Percentiles rank a stretch among this genome's conserved stretches.
phyloP scores from a whole-genome alignment of 1,139 yeast species.

The Nakaseomyces glabratus region DNA sequence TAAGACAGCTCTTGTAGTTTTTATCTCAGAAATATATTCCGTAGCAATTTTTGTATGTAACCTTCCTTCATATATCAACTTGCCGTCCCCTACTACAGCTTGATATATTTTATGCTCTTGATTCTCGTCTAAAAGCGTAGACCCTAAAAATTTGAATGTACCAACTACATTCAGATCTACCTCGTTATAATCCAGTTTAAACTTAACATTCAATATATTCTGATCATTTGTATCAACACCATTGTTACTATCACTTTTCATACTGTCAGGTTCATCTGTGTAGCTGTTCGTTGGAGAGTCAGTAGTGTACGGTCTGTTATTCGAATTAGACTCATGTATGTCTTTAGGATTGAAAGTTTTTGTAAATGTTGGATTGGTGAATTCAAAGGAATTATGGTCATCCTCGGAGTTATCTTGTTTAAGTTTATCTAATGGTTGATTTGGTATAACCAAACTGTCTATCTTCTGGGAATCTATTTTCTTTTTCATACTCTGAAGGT shows the following conservation, averaged over 20 bases:
- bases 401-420: not conserved
- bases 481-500: conserved; percentile 59
- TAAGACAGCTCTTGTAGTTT: conserved; percentile 16
- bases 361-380: not conserved
- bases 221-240: not conserved
- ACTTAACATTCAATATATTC: not conserved
- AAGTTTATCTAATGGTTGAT: conserved; percentile 22
- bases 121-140: conserved; percentile 6
- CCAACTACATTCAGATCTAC: conserved; percentile 5
- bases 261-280: conserved; percentile 37
- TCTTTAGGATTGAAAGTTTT: too few species aligned
- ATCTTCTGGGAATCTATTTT: conserved; percentile 62
- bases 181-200: conserved; percentile 2
- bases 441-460: conserved; percentile 51
- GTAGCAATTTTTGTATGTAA: conserved; percentile 19
- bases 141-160: conserved; percentile 7
- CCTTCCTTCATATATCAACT: conserved; percentile 22
- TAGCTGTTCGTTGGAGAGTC: conserved; percentile 71
- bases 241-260: not conserved
- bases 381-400: conserved; percentile 2
- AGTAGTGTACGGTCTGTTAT: conserved; percentile 24
- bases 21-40: conserved; percentile 19
- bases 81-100: conserved; percentile 20
- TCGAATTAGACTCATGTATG: not conserved
- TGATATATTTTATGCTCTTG: conserved; percentile 7